phyloP scores from a whole-genome alignment of 2,329 filamentous ascomycete species.

The Xylariales sp. region DNA sequence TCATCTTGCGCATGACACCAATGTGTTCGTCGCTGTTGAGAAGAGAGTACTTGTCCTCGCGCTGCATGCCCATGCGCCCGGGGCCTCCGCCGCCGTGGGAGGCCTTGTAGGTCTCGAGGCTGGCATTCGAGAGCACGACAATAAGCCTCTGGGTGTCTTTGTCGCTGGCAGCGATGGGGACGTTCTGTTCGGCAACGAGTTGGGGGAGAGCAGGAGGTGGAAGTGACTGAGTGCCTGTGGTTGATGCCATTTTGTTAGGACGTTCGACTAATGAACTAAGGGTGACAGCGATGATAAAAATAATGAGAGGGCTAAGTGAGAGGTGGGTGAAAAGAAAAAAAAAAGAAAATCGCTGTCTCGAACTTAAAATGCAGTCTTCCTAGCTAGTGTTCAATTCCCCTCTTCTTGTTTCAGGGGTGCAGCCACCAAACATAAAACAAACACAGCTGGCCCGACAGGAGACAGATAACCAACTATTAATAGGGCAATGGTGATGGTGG shows the following conservation, averaged over 20 bases:
- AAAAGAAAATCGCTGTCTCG: background rate
- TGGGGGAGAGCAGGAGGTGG: slow-evolving; percentile 91
- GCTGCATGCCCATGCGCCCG: slow-evolving; percentile 71
- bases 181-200: slow-evolving; percentile 91
- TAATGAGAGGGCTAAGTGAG: background rate
- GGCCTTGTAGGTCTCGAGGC: slow-evolving; percentile 96
- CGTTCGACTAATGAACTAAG: background rate
- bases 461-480: background rate
- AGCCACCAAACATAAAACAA: background rate
- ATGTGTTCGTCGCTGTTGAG: slow-evolving; percentile 99
- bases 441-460: background rate
- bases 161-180: slow-evolving; percentile 84
- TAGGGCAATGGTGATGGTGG: background rate
- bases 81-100: slow-evolving; percentile 71
- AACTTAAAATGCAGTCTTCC: background rate
- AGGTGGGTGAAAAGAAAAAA: background rate
- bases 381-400: background rate
- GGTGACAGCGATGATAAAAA: background rate
- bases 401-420: background rate
- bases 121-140: slow-evolving; percentile 96
- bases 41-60: slow-evolving; percentile 95
- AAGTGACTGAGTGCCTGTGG: slow-evolving; percentile 88
- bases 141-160: slow-evolving; percentile 93
- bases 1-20: slow-evolving; percentile 99
- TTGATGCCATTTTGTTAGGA: slow-evolving; percentile 46